Evolutionary conservation across 2,329 filamentous ascomycete species (phyloP).

Genomic region (Aciculosporium take): DNA sequence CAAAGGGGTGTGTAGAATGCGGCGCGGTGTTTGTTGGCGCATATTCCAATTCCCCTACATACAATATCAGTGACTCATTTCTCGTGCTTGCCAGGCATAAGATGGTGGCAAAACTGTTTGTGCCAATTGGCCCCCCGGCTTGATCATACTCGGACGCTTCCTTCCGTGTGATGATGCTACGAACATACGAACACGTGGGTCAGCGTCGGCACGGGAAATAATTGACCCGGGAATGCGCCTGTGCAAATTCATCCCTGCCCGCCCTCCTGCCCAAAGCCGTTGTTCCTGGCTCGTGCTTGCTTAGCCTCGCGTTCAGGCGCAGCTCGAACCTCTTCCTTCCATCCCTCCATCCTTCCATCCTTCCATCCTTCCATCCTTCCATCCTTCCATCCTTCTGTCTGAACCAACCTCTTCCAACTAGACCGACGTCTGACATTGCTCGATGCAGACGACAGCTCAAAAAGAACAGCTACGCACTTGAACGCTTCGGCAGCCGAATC

Average conservation of each 20-base stretch:
- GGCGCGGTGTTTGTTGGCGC: too few relatives aligned
- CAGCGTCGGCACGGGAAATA: not conserved
- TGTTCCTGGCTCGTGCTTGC: slow-evolving; percentile 1
- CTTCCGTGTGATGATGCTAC: too few relatives aligned
- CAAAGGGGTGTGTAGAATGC: too few relatives aligned
- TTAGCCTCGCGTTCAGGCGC: not conserved
- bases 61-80: too few relatives aligned
- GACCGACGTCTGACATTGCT: not conserved
- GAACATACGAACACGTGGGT: not conserved
- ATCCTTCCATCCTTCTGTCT: not conserved
- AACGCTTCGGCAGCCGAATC: not conserved
- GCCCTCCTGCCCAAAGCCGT: slow-evolving; percentile 1
- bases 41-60: too few relatives aligned
- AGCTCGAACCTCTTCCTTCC: not conserved
- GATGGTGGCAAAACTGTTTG: too few relatives aligned
- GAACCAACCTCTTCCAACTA: not conserved
- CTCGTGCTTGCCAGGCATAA: too few relatives aligned
- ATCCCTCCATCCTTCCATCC: not conserved
- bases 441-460: not conserved
- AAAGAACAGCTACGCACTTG: too few relatives aligned
- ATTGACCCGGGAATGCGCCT: not conserved
- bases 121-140: too few relatives aligned
- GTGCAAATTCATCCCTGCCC: not conserved
- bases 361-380: not conserved
- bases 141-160: too few relatives aligned